Base-by-base conservation (phyloP, 2,329 filamentous ascomycete species). In the Orbilia ellipsospora region DNA sequence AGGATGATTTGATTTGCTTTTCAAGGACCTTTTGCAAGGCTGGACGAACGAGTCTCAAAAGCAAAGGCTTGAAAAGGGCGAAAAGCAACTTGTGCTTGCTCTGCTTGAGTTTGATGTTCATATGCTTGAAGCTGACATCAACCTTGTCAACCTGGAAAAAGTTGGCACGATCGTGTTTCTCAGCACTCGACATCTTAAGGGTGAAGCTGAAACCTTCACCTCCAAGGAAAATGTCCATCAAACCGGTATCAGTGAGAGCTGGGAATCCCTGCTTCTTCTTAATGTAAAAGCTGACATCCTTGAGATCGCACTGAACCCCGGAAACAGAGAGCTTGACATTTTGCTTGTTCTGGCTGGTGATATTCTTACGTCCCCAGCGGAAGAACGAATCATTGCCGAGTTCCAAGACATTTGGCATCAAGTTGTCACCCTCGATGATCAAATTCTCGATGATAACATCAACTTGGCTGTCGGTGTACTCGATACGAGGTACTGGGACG, bases 91-190 rank as follows among this genome's bases (percentile, higher is more conserved):
- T 99, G 87, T 98, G 94, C 82, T 90, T 96, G 62, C 94, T 97
- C 86, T 97, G 89, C 87, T 94, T 93, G 78, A 99, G 83, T 85
- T 96, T 97, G 84, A 99, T 90, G 79, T 91, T 88, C 70, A 97
- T 86, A 80, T 94, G 82, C 84, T 92, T 91, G 79, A 97, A 88
- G 79, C 92, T 89, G 18, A 96, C 92, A 48, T 91, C 86, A 2
- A 97, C 91, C 82, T 91, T 94, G 81, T 96, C 93, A 75, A 98
- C 87, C 87, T 97, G 97, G 88, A 98, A 94, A 84, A 96, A 95
- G 82, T 95, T 89, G 80, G 92, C 88, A 28, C 86, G 85, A 80
- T 97, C 93, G 18, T 85, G 86, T 81, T 90, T 88, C 62, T 94
- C 89, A 1, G 92, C 90, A 55, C 90, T 94, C 68, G 94, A 92